Conservation (phyloP, 345 rosid species). For the Rhizophora mangle region DNA sequence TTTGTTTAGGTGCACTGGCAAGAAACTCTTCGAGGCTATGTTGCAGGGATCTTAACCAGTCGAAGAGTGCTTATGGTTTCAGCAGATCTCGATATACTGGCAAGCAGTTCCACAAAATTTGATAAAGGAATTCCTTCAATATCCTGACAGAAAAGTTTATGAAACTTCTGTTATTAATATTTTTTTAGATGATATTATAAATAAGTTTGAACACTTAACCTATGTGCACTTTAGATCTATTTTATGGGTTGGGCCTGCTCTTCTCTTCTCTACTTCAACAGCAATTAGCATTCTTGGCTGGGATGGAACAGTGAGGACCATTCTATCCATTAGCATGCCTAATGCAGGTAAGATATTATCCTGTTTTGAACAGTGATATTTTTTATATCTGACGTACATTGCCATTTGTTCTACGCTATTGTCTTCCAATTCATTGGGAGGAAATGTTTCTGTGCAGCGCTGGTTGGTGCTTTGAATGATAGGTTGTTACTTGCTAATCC, state of each 20-base stretch:
- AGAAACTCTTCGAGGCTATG: slow-evolving; percentile 83
- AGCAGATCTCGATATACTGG: slow-evolving; percentile 81
- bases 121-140: slow-evolving; percentile 96
- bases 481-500: slow-evolving; percentile 76
- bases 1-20: slow-evolving; percentile 87
- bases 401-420: slow-evolving; percentile 6
- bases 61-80: slow-evolving; percentile 91
- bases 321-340: slow-evolving; percentile 86
- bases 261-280: slow-evolving; percentile 88
- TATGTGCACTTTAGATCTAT: slow-evolving; percentile 75
- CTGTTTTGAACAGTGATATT: slow-evolving; percentile 1
- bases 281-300: slow-evolving; percentile 86
- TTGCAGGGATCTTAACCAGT: slow-evolving; percentile 90
- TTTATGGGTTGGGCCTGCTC: slow-evolving; percentile 97
- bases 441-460: slow-evolving; percentile 46
- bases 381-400: slow-evolving; percentile 2
- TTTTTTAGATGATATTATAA: neutral
- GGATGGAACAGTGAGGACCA: slow-evolving; percentile 89
- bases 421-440: slow-evolving; percentile 18
- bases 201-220: slow-evolving; percentile 51
- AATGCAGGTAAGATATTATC: slow-evolving; percentile 58
- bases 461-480: slow-evolving; percentile 92
- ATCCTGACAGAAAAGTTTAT: slow-evolving; percentile 47
- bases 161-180: neutral
- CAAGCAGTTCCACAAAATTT: slow-evolving; percentile 71